Evolutionary conservation across 2,329 filamentous ascomycete species (phyloP).

Genomic region (Dactylonectria macrodidyma): DNA sequence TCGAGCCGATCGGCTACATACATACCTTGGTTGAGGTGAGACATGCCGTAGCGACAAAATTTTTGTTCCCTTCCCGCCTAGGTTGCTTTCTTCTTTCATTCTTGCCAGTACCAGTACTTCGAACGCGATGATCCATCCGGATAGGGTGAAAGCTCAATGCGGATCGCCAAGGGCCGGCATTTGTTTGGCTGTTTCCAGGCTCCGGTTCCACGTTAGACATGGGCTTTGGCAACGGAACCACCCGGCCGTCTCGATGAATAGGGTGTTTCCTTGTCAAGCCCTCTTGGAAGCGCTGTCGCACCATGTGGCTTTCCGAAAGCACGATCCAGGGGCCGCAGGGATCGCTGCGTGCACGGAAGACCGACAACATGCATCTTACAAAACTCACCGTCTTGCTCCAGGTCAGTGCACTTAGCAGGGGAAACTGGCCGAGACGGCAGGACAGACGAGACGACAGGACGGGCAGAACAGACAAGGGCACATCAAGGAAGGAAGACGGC

Average conservation of each 20-base stretch:
- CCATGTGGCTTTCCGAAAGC: constrained; percentile 17
- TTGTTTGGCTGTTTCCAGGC: constrained; percentile 8
- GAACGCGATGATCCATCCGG: constrained; percentile 3
- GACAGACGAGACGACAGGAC: constrained; percentile 13
- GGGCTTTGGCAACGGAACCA: constrained; percentile 8
- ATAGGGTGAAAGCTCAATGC: constrained; percentile 1
- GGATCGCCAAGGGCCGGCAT: constrained; percentile 16
- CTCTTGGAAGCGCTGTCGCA: constrained; percentile 19
- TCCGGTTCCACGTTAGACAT: constrained; percentile 10
- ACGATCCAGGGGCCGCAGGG: constrained; percentile 5
- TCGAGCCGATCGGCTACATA: not conserved
- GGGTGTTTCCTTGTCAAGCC: not conserved
- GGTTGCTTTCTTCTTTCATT: constrained; percentile 6
- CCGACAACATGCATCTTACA: constrained; percentile 10
- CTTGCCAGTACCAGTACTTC: not conserved
- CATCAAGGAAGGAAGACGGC: constrained; percentile 6
- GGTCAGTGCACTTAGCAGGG: constrained; percentile 12
- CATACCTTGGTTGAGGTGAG: not conserved
- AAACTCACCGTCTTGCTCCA: constrained; percentile 2
- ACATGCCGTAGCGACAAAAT: not conserved
- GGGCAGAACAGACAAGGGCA: not conserved
- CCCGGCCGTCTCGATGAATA: constrained; percentile 4
- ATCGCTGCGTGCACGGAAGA: constrained; percentile 13
- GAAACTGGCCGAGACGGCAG: constrained; percentile 17
- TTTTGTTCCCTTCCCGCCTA: not conserved